These are phyloP conservation scores for Eruca vesicaria DNA, from an alignment of 441 rosid genomes.

Conservation along the genomic window DNA sequence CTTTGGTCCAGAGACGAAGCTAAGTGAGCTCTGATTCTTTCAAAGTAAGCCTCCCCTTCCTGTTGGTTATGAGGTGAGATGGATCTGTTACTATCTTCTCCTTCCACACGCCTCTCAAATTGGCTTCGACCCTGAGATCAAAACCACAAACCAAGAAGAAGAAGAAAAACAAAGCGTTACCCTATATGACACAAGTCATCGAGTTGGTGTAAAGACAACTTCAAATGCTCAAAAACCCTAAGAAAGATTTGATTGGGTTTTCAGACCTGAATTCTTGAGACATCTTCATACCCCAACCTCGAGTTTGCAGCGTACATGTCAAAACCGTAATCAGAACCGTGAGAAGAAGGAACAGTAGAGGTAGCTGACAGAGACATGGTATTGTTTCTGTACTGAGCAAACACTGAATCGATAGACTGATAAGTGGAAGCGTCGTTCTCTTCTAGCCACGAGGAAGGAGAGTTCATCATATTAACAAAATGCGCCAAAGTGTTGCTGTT, in stretches of 20 bases:
- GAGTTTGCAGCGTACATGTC: conserved; percentile 60
- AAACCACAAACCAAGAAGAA: neutral
- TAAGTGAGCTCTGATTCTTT: neutral
- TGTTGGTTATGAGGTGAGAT: neutral
- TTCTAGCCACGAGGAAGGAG: neutral
- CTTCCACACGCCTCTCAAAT: neutral
- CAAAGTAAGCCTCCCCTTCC: neutral
- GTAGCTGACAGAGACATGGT: conserved; percentile 75
- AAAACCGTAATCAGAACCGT: conserved; percentile 59
- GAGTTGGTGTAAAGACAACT: no score
- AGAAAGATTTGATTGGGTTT: neutral
- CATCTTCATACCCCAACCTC: conserved; percentile 60
- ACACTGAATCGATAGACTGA: conserved; percentile 65
- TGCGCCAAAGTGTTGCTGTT: conserved; percentile 17
- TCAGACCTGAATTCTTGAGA: conserved; percentile 39
- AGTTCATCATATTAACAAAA: neutral
- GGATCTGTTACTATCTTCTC: neutral
- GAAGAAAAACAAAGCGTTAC: neutral
- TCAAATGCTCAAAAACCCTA: no score
- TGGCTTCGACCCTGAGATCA: neutral
- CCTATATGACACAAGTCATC: neutral
- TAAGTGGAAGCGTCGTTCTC: conserved; percentile 29
- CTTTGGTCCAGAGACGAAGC: neutral
- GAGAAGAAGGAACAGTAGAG: conserved; percentile 15
- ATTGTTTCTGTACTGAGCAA: conserved; percentile 71